Base-by-base conservation (phyloP, 1,139 yeast species). In the Scheffersomyces parashehatae region DNA sequence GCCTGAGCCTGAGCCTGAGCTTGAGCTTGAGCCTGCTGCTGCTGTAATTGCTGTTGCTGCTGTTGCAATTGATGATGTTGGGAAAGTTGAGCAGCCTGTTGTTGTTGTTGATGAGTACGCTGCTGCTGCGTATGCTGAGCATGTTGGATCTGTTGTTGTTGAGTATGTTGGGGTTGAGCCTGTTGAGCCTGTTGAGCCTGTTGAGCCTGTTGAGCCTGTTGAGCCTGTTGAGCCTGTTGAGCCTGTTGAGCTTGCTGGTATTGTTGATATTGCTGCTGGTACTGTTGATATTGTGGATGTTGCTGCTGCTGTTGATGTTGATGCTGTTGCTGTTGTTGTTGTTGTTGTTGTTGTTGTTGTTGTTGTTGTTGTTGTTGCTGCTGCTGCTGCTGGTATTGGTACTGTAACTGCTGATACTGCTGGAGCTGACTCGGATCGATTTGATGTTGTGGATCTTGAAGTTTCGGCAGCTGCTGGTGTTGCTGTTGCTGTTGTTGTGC, bases 321-420 rank as follows among this genome's bases (percentile, higher is more conserved):
- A 40, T 47, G 54, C 28, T 38, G 51, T 28, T 50, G 52, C 33
- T 37, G 26, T 2, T 20, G 26, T 8, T 20, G 26, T 4, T 34
- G 50, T 29, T 43, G 46, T 13, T 42, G 48, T 4, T 40, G 43
- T 29, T 42, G 55, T 31, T 48, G 54, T 8, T 38, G 45, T 7
- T 16, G 43, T 35, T 45, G 53, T 33, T 48, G 56, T 8, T 43
- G 52, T 30, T 40, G 55, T 42, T 47, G 54, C 29, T 38, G 51
- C 28, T 50, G 52, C 33, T 36, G 20, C 20, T 16, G 20, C 26
- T 20, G 26, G 26, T 20, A 20, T 20, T 20, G 26, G 26, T 20
- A 20, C 8, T 20, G 26, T 2, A 20, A 20, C 26, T 20, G 26
- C 5, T 20, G 26, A 6, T 20, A 20, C 26, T 20, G 26, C 26